These are phyloP conservation scores for Logfia minima DNA, from an alignment of 129 eudicot genomes.

Conservation along the genomic window DNA sequence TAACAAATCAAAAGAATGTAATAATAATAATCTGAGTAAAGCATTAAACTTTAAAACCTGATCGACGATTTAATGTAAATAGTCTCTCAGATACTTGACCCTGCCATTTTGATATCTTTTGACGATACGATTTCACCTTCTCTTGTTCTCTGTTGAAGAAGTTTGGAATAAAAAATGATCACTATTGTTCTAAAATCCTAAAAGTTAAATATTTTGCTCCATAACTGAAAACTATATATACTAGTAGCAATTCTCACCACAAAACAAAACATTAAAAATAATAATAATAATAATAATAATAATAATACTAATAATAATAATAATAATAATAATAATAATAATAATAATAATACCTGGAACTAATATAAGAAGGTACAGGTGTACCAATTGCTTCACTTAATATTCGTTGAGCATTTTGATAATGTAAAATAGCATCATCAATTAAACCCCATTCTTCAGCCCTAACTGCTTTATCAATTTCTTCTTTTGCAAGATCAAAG, in stretches of 20 bases:
- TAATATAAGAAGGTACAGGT: conserved; percentile 83
- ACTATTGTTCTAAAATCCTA: background rate
- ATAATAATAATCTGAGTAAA: background rate
- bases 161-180: background rate
- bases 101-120: conserved; percentile 95
- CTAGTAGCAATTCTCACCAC: background rate
- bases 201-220: background rate
- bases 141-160: conserved; percentile 67
- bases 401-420: conserved; percentile 66
- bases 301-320: conserved; percentile 18
- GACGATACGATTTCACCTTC: conserved; percentile 87
- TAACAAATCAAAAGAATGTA: background rate
- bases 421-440: conserved; percentile 72
- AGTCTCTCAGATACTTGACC: conserved; percentile 80
- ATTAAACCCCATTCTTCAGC: conserved; percentile 95
- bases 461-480: conserved; percentile 85
- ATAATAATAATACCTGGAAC: conserved; percentile 47
- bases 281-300: background rate
- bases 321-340: background rate
- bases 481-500: conserved; percentile 79
- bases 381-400: conserved; percentile 71
- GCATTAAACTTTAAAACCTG: conserved; percentile 49
- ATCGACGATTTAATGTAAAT: conserved; percentile 54
- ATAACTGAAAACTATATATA: background rate
- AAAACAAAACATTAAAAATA: background rate